Evolutionary conservation across 164 flowering plant genomes (phyloP), one percentile per base, ranked within the genome.

Genomic region (Aristolochia californica): DNA sequence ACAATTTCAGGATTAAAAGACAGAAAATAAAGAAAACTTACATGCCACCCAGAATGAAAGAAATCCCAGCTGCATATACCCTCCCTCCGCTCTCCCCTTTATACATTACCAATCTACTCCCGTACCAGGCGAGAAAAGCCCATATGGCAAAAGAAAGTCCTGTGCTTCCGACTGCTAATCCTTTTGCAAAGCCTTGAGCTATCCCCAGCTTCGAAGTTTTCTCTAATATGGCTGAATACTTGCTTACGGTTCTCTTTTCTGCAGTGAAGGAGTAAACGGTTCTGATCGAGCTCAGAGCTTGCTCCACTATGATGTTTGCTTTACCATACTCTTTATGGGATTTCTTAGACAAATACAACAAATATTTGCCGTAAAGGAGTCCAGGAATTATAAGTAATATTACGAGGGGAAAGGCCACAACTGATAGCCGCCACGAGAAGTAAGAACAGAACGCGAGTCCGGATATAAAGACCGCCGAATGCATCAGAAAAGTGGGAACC

Each of bases 111-210:
- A 91, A 65, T 13, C 62, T 78, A 53, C 95, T 80, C 13, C 98
- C 96, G 65, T 84, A 88, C 95, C 96, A 91, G 68, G 95, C 87
- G 65, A 88, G 72, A 21, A 86, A 80, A 34, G 82, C 96, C 96
- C 96, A 91, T 48, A 84, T 86, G 1, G 91, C 81, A 64, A 88
- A 91, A 15, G 88, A 64, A 43, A 88, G 66, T 3, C 96, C 95
- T 2, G 82, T 82, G 65, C 96, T 80, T n/a, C 98, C 98, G 2
- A 91, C 76, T 1, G 95, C 91, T 23, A 91, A 65, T 2, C 98
- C 98, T 70, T 91, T 91, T 0, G 97, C 96, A 48, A 86, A 57
- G 15, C 96, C 98, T 65, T 79, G 88, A 60, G 68, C 82, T 45
- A 88, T 67, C n/a, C 98, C 98, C 26, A 88, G 67, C 72, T 74